A percentile compares a stretch with the other conserved stretches of the same genome.
Conservation (phyloP, 352 stramenopile genomes). For the Phytophthora fragariaefolia region DNA sequence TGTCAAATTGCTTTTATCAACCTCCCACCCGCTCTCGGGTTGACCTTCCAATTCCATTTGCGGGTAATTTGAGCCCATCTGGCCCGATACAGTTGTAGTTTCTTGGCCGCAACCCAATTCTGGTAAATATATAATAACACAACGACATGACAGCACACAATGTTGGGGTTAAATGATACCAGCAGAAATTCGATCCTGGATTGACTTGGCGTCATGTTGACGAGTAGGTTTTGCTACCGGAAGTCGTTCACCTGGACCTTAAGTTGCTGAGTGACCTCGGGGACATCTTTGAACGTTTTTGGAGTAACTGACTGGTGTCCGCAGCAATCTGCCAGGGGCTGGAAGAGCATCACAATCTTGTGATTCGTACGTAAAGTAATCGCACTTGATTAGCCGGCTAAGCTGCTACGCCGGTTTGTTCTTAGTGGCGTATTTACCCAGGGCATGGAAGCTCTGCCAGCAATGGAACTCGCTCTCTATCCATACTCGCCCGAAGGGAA, state of each 20-base stretch:
- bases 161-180: neutral
- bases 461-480: neutral
- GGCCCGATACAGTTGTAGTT: neutral
- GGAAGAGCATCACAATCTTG: neutral
- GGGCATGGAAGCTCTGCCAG: neutral
- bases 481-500: neutral
- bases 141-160: constrained; percentile 5
- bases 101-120: neutral
- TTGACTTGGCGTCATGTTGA: neutral
- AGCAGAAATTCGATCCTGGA: constrained; percentile 6
- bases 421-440: neutral
- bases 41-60: neutral
- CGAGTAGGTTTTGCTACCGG: neutral
- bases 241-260: neutral
- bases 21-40: neutral
- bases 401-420: constrained; percentile 2
- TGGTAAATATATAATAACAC: neutral
- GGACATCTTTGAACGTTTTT: neutral
- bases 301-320: neutral
- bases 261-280: neutral
- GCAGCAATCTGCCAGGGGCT: neutral
- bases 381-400: neutral
- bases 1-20: neutral
- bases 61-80: constrained; percentile 4
- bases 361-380: constrained; percentile 1